Base-by-base conservation (phyloP, 1,139 yeast species). In the Sugiyamaella novakii region DNA sequence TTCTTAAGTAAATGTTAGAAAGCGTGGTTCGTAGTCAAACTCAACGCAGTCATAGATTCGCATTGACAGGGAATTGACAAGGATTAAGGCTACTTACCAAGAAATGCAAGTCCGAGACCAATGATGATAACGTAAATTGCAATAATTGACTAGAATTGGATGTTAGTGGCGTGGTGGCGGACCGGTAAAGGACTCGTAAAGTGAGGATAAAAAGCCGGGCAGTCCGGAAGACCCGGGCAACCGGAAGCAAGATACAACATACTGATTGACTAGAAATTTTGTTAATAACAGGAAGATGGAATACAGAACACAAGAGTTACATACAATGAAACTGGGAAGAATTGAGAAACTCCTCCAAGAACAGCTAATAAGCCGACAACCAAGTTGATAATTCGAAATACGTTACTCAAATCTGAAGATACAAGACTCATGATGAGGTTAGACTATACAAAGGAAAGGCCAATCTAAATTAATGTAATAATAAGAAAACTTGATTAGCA, bases 331-430 rank as follows among this genome's bases (percentile, higher is more conserved):
- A 85, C 80, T 42, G 75, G 74, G 59, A 77, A 77, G 56, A 81
- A 71, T 70, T 79, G 88, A 37, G 82, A 77, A 35, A 77, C 66
- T 22, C 87, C 94, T 27, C 77, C 72, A 63, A 74, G 54, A 55
- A 74, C 80, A 77, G 71, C 55, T 41, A 86, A 67, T 1, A 74
- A 75, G 4, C 87, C 89, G 25, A 85, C 84, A 1, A 75, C 69
- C 50, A 87, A 65, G 62, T 87, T 87, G 61, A 80, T 78, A 31
- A 77, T 72, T 59, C 79, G 83, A 71, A 87, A 86, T 15, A 75
- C 77, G 15, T 78, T 79, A 54, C 73, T 53, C 37, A 63, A 47
- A 51, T 61, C 66, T 49, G 60, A 43, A 12, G 60, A 54, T 34
- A 57, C 33, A 29, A 46, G 46, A 33, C 47, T 45, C 58, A 55